These are phyloP conservation scores for Trifolium dubium DNA, from an alignment of 306 rosid species.

Conservation along the genomic window DNA sequence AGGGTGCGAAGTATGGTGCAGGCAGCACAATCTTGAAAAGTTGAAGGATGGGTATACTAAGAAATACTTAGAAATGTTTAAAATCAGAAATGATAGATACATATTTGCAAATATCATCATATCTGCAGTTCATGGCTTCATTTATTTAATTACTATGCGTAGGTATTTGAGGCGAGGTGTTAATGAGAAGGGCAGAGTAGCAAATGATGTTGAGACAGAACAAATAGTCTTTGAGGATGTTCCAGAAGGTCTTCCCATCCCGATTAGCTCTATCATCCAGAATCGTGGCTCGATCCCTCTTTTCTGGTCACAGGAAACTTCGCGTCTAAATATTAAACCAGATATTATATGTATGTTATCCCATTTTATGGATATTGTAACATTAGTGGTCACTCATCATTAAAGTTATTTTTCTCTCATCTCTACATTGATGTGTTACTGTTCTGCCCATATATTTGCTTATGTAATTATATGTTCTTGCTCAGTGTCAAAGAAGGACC, in stretches of 20 bases:
- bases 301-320: constrained; percentile 98
- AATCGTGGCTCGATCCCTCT: constrained; percentile 98
- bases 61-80: constrained; percentile 9
- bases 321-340: constrained; percentile 85
- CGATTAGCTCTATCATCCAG: constrained; percentile 88
- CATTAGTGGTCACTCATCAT: background rate
- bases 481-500: constrained; percentile 85
- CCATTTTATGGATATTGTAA: constrained; percentile 24
- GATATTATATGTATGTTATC: constrained; percentile 75
- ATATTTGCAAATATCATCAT: constrained; percentile 25
- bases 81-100: constrained; percentile 21
- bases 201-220: constrained; percentile 98
- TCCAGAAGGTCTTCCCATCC: constrained; percentile 64
- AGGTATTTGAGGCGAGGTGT: constrained; percentile 95
- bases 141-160: constrained; percentile 31
- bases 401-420: constrained; percentile 7
- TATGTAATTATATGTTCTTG: constrained; percentile 34
- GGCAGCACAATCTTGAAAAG: constrained; percentile 22
- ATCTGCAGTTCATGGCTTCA: constrained; percentile 16
- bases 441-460: constrained; percentile 29
- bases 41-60: constrained; percentile 32
- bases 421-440: constrained; percentile 24
- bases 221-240: constrained; percentile 78
- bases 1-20: constrained; percentile 11
- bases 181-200: constrained; percentile 95